Conservation (phyloP, 495 filamentous ascomycete species). For the Penicillium herquei region DNA sequence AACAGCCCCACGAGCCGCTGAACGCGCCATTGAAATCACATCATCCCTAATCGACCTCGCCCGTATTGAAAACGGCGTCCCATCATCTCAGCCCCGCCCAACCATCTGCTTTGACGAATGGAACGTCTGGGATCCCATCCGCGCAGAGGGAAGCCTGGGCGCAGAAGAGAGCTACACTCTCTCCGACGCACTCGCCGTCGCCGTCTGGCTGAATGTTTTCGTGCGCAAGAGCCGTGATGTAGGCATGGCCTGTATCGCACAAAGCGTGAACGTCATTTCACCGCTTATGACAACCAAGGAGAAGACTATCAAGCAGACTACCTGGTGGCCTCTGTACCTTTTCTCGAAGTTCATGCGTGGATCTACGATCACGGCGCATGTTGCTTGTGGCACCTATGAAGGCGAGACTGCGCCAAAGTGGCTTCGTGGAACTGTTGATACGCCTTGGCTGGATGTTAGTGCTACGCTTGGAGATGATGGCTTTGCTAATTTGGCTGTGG, state of each 20-base stretch:
- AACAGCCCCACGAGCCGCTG: conserved; percentile 65
- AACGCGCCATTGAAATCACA: conserved; percentile 71
- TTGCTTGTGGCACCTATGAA: conserved; percentile 56
- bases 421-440: conserved; percentile 61
- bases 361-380: conserved; percentile 59
- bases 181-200: conserved; percentile 72
- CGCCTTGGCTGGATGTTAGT: conserved; percentile 70
- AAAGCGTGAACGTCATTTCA: conserved; percentile 75
- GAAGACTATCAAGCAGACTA: conserved; percentile 69
- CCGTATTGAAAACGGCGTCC: conserved; percentile 63
- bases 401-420: conserved; percentile 64
- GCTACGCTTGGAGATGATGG: conserved; percentile 62
- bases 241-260: conserved; percentile 80
- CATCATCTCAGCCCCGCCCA: conserved; percentile 52
- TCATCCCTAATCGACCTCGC: conserved; percentile 70
- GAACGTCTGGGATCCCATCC: conserved; percentile 79
- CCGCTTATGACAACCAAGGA: conserved; percentile 67
- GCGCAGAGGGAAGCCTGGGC: conserved; percentile 66
- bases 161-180: conserved; percentile 73
- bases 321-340: conserved; percentile 73
- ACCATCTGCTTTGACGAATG: conserved; percentile 84
- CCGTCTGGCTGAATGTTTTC: conserved; percentile 74
- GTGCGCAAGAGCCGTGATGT: conserved; percentile 69
- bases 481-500: conserved; percentile 61
- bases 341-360: conserved; percentile 76